Conservation (phyloP, 176 grass and related monocot genomes). For the Oryza glumipatula region DNA sequence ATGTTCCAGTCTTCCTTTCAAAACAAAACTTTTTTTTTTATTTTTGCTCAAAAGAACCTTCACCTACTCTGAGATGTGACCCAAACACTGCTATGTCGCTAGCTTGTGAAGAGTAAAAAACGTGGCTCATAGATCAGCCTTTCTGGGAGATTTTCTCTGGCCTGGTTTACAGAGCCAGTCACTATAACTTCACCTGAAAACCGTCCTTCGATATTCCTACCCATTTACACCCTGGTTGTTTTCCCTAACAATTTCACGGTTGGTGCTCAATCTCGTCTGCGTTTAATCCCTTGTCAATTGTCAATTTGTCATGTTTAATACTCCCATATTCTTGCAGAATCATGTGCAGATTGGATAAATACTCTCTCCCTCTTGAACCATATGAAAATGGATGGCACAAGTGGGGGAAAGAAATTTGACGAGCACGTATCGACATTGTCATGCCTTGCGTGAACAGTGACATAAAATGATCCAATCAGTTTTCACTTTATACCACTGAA, state of each 20-base stretch:
- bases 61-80: slow-evolving; percentile 21
- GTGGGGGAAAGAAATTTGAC: not conserved
- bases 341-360: not conserved
- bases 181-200: not conserved
- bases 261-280: not conserved
- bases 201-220: not conserved
- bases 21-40: too few species aligned
- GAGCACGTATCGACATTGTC: not conserved
- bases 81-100: not conserved
- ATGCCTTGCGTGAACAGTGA: not conserved
- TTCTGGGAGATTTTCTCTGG: not conserved
- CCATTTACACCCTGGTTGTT: not conserved
- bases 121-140: not conserved
- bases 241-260: not conserved
- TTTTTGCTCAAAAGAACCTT: not conserved
- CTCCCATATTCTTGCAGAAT: not conserved
- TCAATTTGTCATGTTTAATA: not conserved
- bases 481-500: not conserved
- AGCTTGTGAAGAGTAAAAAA: not conserved
- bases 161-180: not conserved
- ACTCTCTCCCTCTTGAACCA: not conserved
- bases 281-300: too few species aligned
- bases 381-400: not conserved
- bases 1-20: not conserved
- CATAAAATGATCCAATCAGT: not conserved